Evolutionary conservation across 495 filamentous ascomycete species (phyloP).

Genomic region (Xylaria flabelliformis): DNA sequence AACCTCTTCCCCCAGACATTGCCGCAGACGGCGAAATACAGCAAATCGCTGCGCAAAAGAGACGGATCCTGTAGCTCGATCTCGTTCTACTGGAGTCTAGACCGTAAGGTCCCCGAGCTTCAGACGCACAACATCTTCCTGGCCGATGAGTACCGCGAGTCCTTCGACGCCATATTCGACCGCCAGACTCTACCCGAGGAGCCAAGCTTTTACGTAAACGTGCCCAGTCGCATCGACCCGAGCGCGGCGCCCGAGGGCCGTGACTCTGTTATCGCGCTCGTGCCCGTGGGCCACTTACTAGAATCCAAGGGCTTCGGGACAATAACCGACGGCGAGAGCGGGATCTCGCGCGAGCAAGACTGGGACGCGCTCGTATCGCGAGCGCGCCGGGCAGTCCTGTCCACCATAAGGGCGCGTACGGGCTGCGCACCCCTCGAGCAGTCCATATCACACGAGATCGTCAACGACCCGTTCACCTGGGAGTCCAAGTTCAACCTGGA

Average conservation of each 20-base stretch:
- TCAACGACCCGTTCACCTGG: constrained; percentile 70
- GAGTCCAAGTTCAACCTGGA: constrained; percentile 70
- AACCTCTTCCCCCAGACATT: constrained; percentile 58
- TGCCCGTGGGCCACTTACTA: constrained; percentile 68
- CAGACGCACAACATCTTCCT: constrained; percentile 78
- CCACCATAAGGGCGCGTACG: constrained; percentile 62
- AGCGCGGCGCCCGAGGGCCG: constrained; percentile 66
- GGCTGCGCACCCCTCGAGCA: constrained; percentile 50
- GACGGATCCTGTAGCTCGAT: constrained; percentile 70
- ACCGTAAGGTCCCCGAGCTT: constrained; percentile 61
- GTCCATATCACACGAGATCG: constrained; percentile 60
- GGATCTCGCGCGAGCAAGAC: constrained; percentile 55
- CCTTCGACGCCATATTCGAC: constrained; percentile 75
- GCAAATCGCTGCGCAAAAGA: constrained; percentile 53
- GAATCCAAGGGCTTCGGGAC: constrained; percentile 22
- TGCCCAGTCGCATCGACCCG: constrained; percentile 68
- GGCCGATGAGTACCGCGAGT: constrained; percentile 69
- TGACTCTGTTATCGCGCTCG: constrained; percentile 68
- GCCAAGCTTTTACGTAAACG: constrained; percentile 76
- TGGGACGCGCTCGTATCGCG: constrained; percentile 59
- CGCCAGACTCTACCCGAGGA: constrained; percentile 65
- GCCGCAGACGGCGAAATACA: constrained; percentile 41
- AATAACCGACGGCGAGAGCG: constrained; percentile 37
- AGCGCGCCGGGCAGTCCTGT: constrained; percentile 59
- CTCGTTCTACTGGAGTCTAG: constrained; percentile 75